Percentiles rank a stretch among this genome's conserved stretches.
Conservation (phyloP, 1,139 yeast species). For the Geotrichum carabidarum region DNA sequence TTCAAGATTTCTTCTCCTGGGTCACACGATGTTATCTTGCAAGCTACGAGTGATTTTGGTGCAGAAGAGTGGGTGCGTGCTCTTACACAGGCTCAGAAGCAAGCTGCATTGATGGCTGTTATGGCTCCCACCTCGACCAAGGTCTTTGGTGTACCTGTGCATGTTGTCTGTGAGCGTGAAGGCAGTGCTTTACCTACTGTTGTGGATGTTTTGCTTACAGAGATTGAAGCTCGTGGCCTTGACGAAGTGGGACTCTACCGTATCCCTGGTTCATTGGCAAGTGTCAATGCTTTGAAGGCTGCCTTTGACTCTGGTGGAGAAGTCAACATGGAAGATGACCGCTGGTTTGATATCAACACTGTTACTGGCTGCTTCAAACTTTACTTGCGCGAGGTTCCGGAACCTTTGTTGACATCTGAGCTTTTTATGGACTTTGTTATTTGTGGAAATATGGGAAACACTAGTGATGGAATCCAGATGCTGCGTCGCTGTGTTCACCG, state of each 20-base stretch:
- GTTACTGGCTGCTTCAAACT: constrained; percentile 86
- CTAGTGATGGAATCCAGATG: constrained; percentile 37
- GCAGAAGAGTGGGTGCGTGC: constrained; percentile 69
- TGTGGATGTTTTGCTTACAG: constrained; percentile 58
- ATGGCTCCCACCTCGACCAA: constrained; percentile 34
- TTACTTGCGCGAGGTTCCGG: constrained; percentile 82
- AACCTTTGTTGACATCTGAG: constrained; percentile 65
- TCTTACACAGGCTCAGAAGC: constrained; percentile 41
- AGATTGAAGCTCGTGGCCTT: constrained; percentile 76
- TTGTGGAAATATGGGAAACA: constrained; percentile 29
- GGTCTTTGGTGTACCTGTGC: constrained; percentile 89
- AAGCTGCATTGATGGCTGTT: constrained; percentile 38
- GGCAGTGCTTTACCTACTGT: constrained; percentile 57
- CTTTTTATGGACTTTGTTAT: constrained; percentile 50
- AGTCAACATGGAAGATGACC: constrained; percentile 59
- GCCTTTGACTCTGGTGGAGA: constrained; percentile 71
- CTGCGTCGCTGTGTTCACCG: constrained; percentile 45
- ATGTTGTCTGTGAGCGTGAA: constrained; percentile 69
- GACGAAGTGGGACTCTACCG: constrained; percentile 91
- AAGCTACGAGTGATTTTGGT: constrained; percentile 59
- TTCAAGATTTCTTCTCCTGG: constrained; percentile 60
- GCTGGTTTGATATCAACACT: constrained; percentile 79
- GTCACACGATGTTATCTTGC: constrained; percentile 55
- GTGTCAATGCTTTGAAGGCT: constrained; percentile 61
- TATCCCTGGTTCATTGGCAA: constrained; percentile 82